Evolutionary conservation across 1,139 yeast genomes (phyloP).

Genomic region (Suhomyces atakaporum): DNA sequence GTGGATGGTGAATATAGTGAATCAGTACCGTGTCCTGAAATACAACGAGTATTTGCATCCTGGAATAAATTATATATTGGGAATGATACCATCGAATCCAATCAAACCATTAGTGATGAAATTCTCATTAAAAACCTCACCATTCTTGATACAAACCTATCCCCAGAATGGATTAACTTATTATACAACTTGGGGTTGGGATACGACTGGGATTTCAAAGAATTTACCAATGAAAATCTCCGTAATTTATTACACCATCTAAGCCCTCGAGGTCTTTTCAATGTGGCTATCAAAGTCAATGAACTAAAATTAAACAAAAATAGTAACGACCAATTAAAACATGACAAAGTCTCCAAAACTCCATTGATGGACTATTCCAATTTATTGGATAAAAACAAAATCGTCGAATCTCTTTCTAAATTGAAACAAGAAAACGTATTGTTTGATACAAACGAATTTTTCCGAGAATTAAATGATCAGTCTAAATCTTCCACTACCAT

Average conservation of each 20-base stretch:
- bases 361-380: constrained; percentile 4
- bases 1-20: constrained; percentile 49
- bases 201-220: constrained; percentile 42
- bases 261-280: constrained; percentile 27
- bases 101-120: too few species aligned
- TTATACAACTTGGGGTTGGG: constrained; percentile 41
- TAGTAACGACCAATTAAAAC: not conserved
- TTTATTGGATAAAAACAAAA: constrained; percentile 21
- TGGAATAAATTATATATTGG: constrained; percentile 49
- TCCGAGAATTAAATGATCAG: constrained; percentile 9
- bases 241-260: constrained; percentile 34
- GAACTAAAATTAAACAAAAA: constrained; percentile 20
- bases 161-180: constrained; percentile 43
- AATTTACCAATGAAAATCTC: constrained; percentile 34
- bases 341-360: too few species aligned
- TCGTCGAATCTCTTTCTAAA: constrained; percentile 24
- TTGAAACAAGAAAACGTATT: constrained; percentile 31
- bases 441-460: constrained; percentile 33
- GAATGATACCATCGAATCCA: constrained; percentile 17
- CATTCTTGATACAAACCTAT: constrained; percentile 29
- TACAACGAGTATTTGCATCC: constrained; percentile 26
- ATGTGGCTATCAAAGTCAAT: constrained; percentile 26
- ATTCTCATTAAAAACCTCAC: constrained; percentile 36
- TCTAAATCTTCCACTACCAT: constrained; percentile 1
- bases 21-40: constrained; percentile 45